Evolutionary conservation across 345 rosid genomes (phyloP), one percentile per base, ranked within the genome.

Genomic region (Rubroshorea leprosula): DNA sequence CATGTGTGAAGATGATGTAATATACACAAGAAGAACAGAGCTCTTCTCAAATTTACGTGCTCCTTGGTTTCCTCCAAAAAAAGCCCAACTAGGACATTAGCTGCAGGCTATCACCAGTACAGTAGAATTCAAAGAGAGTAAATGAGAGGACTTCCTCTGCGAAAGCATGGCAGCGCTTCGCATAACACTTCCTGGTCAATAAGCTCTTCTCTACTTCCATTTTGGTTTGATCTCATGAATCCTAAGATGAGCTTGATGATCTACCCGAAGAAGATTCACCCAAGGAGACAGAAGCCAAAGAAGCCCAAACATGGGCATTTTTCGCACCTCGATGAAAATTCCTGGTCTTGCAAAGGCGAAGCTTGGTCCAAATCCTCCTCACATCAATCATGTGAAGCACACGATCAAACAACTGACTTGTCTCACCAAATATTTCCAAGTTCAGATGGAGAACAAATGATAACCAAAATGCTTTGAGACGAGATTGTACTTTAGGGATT

Each of bases 261-360:
- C 85, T 76, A 52, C 80, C 78, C 4, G 95, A 75, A 14, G 90
- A 84, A 58, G 91, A 74, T 76, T 83, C 75, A 5, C 96, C 96
- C 68, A 89, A 64, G 5, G 95, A 80, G 59, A 92, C 94, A 5
- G 97, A 92, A 10, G 99, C 96, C 20, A 89, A 89, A 19, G 95
- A 85, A 48, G 96, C 95, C 97, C 94, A 89, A n/a, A 82, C 97
- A 52, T 74, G 78, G 19, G 86, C 93, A 45, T 72, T 92, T 72
- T 67, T 89, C 11, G 96, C 96, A 22, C 97, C 66, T 66, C 72
- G 82, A 14, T 74, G 94, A 64, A 92, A 86, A 80, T 66, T 82
- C 67, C 94, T 80, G 53, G 81, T 78, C 80, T 89, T 92, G 74
- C 75, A 65, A 35, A 89, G 68, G 59, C 83, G 76, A 46, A 93